Evolutionary conservation across 2,329 filamentous ascomycete species (phyloP).

Genomic region (Ampelomyces quisqualis): DNA sequence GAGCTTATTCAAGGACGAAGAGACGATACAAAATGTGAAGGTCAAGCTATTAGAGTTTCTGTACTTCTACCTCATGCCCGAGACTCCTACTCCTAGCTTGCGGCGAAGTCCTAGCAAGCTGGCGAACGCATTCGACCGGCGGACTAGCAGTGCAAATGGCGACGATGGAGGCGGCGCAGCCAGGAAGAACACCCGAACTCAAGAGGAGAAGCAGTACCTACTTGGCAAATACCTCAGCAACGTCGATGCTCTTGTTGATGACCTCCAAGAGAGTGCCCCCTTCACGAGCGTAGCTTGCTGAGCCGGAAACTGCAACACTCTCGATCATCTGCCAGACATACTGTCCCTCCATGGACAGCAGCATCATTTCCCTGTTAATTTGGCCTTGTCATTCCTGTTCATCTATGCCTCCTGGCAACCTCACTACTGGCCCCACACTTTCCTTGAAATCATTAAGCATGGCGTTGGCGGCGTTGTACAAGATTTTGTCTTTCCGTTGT

Average conservation of each 20-base stretch:
- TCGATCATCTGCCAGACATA: no score
- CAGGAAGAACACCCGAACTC: slow-evolving; percentile 56
- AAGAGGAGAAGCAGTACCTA: slow-evolving; percentile 78
- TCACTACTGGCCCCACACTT: slow-evolving; percentile 8
- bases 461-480: slow-evolving; percentile 27
- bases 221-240: slow-evolving; percentile 73
- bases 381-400: slow-evolving; percentile 14
- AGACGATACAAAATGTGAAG: slow-evolving; percentile 85
- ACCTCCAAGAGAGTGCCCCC: slow-evolving; percentile 75
- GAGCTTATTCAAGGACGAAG: slow-evolving; percentile 85
- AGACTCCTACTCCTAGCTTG: slow-evolving; percentile 58
- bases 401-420: slow-evolving; percentile 5
- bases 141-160: slow-evolving; percentile 31
- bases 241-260: slow-evolving; percentile 80
- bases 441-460: slow-evolving; percentile 24
- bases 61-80: slow-evolving; percentile 98
- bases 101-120: slow-evolving; percentile 40
- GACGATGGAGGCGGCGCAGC: slow-evolving; percentile 30
- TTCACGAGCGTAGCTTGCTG: slow-evolving; percentile 39
- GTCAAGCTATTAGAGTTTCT: slow-evolving; percentile 95
- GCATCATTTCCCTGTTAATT: slow-evolving; percentile 17
- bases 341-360: no score
- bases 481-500: slow-evolving; percentile 15
- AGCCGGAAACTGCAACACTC: no score
- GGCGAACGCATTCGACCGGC: slow-evolving; percentile 34